A percentile compares a stretch with the other conserved stretches of the same genome.
Evolutionary conservation across 2,329 filamentous ascomycete species (phyloP).

Genomic region (Xylaria sp.): DNA sequence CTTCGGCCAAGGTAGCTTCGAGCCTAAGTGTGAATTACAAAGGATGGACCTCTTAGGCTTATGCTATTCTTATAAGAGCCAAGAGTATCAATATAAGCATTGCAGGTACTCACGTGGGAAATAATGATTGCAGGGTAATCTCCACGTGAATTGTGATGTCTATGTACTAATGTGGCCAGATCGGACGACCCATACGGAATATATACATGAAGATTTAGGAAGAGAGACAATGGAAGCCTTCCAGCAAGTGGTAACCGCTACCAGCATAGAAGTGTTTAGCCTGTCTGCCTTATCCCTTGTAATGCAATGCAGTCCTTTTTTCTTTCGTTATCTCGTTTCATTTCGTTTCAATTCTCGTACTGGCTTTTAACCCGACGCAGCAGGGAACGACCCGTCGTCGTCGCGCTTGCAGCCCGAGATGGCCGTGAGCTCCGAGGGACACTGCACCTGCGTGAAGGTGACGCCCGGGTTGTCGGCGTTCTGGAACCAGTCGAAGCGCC

Average conservation of each 20-base stretch:
- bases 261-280: neutral
- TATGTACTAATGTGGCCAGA: conserved; percentile 9
- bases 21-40: neutral
- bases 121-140: neutral
- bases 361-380: neutral
- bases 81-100: neutral
- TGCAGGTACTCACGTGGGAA: neutral
- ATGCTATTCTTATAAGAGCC: neutral
- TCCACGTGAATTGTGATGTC: neutral
- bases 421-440: conserved; percentile 58
- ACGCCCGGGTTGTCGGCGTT: conserved; percentile 60
- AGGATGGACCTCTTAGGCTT: no score
- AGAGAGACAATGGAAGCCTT: neutral
- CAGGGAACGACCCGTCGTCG: conserved; percentile 42
- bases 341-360: neutral
- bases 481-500: conserved; percentile 65
- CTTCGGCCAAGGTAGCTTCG: neutral
- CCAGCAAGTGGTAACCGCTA: neutral
- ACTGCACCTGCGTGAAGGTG: conserved; percentile 59
- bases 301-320: neutral
- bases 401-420: conserved; percentile 54
- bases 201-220: conserved; percentile 29
- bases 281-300: neutral
- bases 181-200: neutral
- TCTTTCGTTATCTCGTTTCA: neutral